A percentile compares a stretch with the other conserved stretches of the same genome.
Evolutionary conservation across 331 rosid species (phyloP).

Genomic region (Arachis monticola): DNA sequence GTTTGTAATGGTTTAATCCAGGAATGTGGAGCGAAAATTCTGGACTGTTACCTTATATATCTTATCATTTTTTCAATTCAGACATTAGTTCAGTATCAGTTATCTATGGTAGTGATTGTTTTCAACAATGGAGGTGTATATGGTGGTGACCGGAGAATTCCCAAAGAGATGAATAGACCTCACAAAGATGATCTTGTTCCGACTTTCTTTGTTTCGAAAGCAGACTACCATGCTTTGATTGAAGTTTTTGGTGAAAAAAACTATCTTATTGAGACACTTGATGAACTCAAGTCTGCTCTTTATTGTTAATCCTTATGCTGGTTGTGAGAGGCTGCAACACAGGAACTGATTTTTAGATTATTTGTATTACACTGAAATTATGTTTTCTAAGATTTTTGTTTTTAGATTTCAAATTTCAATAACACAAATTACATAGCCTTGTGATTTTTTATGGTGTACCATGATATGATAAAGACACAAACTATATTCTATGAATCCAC

Average conservation of each 20-base stretch:
- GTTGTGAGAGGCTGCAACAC: conserved; percentile 91
- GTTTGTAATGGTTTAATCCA: not conserved
- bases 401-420: no score
- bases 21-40: no score
- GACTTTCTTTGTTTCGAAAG: no score
- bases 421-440: no score
- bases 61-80: conserved; percentile 33
- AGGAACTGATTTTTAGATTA: conserved; percentile 67
- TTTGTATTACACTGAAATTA: not conserved
- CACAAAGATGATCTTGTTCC: no score
- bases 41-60: not conserved
- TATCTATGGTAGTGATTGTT: conserved; percentile 90
- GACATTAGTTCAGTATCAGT: conserved; percentile 95
- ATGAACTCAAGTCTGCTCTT: conserved; percentile 85
- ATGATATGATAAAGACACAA: no score
- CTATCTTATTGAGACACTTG: conserved; percentile 72
- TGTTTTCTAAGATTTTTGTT: no score
- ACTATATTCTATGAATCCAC: no score
- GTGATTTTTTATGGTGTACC: no score
- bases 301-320: conserved; percentile 82
- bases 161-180: no score
- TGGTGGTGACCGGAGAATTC: no score
- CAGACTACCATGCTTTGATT: no score
- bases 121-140: not conserved
- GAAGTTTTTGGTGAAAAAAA: conserved; percentile 71